These are phyloP conservation scores for Neurospora discreta DNA, from an alignment of 495 filamentous ascomycete species.

Conservation along the genomic window DNA sequence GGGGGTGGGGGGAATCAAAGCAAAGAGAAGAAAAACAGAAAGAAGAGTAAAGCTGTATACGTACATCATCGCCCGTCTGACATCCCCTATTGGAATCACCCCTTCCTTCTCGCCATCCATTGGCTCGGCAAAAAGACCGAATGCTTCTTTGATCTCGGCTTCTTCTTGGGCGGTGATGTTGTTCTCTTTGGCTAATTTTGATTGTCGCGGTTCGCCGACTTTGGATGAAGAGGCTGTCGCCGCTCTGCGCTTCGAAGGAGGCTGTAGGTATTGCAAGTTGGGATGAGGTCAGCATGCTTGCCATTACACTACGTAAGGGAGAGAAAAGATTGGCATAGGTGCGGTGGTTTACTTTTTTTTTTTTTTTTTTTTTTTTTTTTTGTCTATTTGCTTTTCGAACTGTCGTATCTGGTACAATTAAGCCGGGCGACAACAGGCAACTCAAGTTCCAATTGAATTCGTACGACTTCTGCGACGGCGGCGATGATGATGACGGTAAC, in stretches of 20 bases:
- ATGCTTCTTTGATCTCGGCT: conserved; percentile 81
- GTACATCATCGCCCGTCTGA: conserved; percentile 63
- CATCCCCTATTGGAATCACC: conserved; percentile 65
- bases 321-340: neutral
- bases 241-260: conserved; percentile 30
- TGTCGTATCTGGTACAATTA: neutral
- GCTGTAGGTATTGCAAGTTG: conserved; percentile 13
- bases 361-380: neutral
- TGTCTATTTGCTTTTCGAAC: too few species aligned
- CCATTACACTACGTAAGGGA: neutral
- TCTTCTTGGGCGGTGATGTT: conserved; percentile 75
- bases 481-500: neutral
- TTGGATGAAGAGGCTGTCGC: conserved; percentile 9
- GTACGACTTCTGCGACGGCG: neutral
- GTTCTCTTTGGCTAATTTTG: conserved; percentile 83
- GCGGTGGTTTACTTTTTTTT: neutral
- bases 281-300: neutral
- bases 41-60: neutral
- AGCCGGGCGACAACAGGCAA: neutral
- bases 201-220: conserved; percentile 35
- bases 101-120: conserved; percentile 58
- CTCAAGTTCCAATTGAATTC: neutral
- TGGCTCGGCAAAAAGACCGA: conserved; percentile 65
- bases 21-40: neutral
- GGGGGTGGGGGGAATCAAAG: too few species aligned